These are phyloP conservation scores for Patellifolia procumbens DNA, from an alignment of 179 eudicot species.

Conservation along the genomic window DNA sequence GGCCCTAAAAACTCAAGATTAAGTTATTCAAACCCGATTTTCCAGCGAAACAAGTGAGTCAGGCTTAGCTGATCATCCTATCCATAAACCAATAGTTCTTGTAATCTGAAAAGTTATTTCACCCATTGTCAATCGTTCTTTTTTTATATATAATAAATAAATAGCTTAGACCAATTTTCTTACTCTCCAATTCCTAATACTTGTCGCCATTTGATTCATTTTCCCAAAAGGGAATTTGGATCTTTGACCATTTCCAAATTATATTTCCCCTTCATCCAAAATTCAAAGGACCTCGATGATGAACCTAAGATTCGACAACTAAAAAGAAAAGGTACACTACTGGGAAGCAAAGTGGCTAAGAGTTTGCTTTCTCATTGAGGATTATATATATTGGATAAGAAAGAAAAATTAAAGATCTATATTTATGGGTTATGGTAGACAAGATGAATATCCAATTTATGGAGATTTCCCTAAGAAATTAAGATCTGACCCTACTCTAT, in stretches of 20 bases:
- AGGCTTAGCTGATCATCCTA: too few species aligned
- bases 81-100: too few species aligned
- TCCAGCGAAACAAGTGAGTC: too few species aligned
- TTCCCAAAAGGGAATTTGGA: not conserved
- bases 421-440: not conserved
- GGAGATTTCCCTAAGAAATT: not conserved
- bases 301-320: slow-evolving; percentile 12
- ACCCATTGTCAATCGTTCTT: too few species aligned
- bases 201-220: not conserved
- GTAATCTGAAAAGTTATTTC: too few species aligned
- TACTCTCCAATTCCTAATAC: not conserved
- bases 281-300: not conserved
- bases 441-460: slow-evolving; percentile 18
- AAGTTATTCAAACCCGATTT: too few species aligned
- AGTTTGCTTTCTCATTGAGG: not conserved
- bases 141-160: too few species aligned
- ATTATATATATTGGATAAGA: not conserved
- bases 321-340: slow-evolving; percentile 13
- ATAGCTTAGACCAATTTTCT: too few species aligned
- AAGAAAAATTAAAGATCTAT: not conserved
- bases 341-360: slow-evolving; percentile 2
- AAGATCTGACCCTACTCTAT: slow-evolving; percentile 12
- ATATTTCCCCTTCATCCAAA: not conserved
- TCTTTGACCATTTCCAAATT: not conserved
- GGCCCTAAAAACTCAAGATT: too few species aligned